phyloP scores from a whole-genome alignment of 2,329 filamentous ascomycete genomes.

The Cylindrodendrum hubeiense region DNA sequence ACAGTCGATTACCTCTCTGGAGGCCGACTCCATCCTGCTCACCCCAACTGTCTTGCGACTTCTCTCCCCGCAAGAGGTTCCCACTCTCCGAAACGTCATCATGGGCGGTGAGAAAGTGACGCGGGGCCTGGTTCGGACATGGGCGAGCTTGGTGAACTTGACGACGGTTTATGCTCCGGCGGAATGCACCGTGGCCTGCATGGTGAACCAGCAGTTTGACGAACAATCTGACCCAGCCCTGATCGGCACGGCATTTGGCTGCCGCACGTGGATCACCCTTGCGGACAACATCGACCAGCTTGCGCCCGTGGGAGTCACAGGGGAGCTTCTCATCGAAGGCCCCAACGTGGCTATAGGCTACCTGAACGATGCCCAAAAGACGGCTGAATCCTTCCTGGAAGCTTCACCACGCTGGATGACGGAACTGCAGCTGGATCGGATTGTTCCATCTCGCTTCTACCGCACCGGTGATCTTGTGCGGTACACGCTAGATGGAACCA shows the following conservation, averaged over 20 bases:
- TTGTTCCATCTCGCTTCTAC: background rate
- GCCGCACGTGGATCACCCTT: background rate
- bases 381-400: background rate
- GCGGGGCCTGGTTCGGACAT: background rate
- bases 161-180: background rate
- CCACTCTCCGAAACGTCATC: background rate
- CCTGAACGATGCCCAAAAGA: conserved; percentile 2
- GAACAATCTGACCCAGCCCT: background rate
- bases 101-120: background rate
- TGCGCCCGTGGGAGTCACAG: background rate
- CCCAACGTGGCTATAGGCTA: background rate
- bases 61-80: background rate
- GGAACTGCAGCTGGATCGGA: background rate
- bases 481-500: background rate
- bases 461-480: background rate
- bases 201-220: background rate
- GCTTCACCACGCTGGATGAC: background rate
- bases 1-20: background rate
- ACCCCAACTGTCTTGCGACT: background rate
- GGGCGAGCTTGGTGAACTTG: background rate
- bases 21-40: conserved; percentile 1
- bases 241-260: background rate
- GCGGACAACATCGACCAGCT: background rate
- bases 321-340: background rate
- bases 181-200: conserved; percentile 1